These are phyloP conservation scores for Ustilago loliicola DNA, from an alignment of 1,284 basidiomycete species.

Conservation along the genomic window DNA sequence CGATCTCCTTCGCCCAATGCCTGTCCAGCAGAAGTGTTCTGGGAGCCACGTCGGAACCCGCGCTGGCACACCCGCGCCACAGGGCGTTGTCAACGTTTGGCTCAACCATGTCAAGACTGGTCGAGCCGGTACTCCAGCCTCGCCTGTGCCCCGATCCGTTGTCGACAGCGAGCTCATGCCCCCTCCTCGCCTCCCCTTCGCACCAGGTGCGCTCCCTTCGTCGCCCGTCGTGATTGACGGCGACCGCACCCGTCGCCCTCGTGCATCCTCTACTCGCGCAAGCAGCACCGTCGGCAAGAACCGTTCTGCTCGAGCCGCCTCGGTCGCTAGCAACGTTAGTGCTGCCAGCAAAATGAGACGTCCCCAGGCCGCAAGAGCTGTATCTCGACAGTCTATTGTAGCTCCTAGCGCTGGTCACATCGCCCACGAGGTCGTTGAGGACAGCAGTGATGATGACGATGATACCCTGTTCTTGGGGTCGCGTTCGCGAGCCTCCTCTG, in stretches of 20 bases:
- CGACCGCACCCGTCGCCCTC: background rate
- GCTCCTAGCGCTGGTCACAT: background rate
- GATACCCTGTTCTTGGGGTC: background rate
- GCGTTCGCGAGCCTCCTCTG: background rate
- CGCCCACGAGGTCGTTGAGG: background rate
- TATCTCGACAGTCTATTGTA: background rate
- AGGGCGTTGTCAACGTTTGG: background rate
- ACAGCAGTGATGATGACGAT: background rate
- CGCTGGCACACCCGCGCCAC: background rate
- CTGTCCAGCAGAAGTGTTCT: background rate
- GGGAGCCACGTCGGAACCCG: background rate
- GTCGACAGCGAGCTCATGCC: background rate
- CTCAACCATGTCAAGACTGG: background rate
- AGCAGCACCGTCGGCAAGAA: background rate
- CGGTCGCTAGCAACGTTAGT: conserved; percentile 1
- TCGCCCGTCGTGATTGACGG: conserved; percentile 16
- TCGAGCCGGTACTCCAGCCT: background rate
- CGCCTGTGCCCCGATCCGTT: background rate
- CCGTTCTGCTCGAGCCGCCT: background rate
- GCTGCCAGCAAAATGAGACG: background rate
- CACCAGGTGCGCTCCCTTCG: background rate
- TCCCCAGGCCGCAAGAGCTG: no score
- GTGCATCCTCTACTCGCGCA: conserved; percentile 3
- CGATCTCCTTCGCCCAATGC: conserved; percentile 9
- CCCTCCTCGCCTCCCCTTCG: conserved; percentile 7